Evolutionary conservation across 345 rosid species (phyloP).

Genomic region (Linum trigynum): DNA sequence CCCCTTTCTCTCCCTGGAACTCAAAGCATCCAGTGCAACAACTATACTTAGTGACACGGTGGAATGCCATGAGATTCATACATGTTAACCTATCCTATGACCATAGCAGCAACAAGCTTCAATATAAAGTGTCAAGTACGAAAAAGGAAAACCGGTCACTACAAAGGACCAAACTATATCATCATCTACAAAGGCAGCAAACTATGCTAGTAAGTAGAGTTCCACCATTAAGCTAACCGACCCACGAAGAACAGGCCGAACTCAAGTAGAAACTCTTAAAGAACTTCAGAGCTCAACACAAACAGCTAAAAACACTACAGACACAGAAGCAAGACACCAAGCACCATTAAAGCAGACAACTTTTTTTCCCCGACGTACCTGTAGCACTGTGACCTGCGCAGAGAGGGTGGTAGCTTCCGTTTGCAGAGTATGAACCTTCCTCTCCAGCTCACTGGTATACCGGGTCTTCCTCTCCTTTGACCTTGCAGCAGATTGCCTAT

Average conservation of each 20-base stretch:
- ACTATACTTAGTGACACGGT: too few relatives aligned
- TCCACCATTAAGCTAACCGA: neutral
- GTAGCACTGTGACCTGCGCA: conserved; percentile 90
- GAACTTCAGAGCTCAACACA: neutral
- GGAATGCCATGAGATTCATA: too few relatives aligned
- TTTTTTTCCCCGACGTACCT: conserved; percentile 30
- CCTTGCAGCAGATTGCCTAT: conserved; percentile 89
- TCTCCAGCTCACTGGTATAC: conserved; percentile 82
- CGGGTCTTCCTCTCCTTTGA: conserved; percentile 88
- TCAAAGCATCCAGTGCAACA: too few relatives aligned
- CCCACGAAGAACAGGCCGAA: too few relatives aligned
- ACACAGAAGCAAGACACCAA: neutral
- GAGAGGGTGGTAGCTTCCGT: conserved; percentile 92
- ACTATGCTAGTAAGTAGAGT: neutral
- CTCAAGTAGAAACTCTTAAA: too few relatives aligned
- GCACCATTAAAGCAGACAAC: neutral
- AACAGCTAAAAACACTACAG: neutral
- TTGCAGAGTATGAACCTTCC: conserved; percentile 97
- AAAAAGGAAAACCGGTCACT: too few relatives aligned
- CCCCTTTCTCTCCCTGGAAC: too few relatives aligned
- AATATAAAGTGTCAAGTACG: too few relatives aligned
- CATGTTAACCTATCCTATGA: too few relatives aligned
- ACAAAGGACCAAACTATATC: too few relatives aligned
- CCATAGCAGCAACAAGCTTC: too few relatives aligned
- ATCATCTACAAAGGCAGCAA: neutral